phyloP scores from a whole-genome alignment of 2,329 filamentous ascomycete species.

The Clarireedia homoeocarpa region DNA sequence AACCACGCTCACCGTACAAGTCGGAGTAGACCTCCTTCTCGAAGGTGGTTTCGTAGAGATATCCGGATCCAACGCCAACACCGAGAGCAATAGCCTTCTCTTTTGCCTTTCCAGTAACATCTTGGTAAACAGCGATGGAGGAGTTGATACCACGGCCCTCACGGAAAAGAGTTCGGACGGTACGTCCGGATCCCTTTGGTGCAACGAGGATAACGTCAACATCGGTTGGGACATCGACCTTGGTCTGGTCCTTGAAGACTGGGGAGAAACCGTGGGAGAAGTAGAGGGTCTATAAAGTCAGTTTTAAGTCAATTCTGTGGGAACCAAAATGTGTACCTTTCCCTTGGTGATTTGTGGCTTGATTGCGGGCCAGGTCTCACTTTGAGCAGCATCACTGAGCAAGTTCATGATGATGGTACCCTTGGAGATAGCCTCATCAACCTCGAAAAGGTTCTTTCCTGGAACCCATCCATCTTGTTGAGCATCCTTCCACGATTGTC shows the following conservation, averaged over 20 bases:
- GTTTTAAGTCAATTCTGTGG: neutral
- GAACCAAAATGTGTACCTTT: conserved; percentile 57
- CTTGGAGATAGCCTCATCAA: conserved; percentile 89
- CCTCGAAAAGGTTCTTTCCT: conserved; percentile 97
- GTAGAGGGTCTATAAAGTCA: conserved; percentile 78
- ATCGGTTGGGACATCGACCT: conserved; percentile 91
- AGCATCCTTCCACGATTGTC: conserved; percentile 97
- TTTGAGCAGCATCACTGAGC: conserved; percentile 94
- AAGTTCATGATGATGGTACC: conserved; percentile 99
- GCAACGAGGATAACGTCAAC: conserved; percentile 99
- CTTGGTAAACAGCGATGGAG: conserved; percentile 96
- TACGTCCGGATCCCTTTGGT: conserved; percentile 97
- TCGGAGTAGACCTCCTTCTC: conserved; percentile 99
- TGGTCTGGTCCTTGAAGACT: conserved; percentile 99
- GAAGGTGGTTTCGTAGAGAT: conserved; percentile 99
- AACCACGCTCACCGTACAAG: conserved; percentile 98
- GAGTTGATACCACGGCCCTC: conserved; percentile 99
- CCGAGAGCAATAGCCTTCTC: conserved; percentile 96
- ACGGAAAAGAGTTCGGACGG: conserved; percentile 96
- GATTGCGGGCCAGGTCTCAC: conserved; percentile 96
- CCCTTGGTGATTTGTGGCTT: conserved; percentile 98
- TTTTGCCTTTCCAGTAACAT: conserved; percentile 94
- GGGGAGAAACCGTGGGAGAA: conserved; percentile 99
- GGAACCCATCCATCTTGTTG: conserved; percentile 95
- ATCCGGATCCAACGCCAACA: conserved; percentile 93